A percentile compares a stretch with the other conserved stretches of the same genome.
Evolutionary conservation across 176 grass and related monocot genomes (phyloP).

Genomic region (Zizania latifolia): DNA sequence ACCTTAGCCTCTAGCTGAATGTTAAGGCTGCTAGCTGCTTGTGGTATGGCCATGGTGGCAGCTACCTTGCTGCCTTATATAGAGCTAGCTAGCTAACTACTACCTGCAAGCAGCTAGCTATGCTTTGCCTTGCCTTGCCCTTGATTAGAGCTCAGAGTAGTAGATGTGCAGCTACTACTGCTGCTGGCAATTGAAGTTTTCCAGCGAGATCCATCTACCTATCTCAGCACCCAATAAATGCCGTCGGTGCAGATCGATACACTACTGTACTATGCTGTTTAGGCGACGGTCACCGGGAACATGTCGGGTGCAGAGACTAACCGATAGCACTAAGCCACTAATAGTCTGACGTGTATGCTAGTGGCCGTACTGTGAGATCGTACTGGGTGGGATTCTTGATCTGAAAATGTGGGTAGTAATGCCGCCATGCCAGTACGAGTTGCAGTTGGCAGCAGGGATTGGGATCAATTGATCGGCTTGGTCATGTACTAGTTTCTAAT

Average conservation of each 20-base stretch:
- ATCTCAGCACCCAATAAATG: slow-evolving; percentile 31
- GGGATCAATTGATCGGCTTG: not conserved
- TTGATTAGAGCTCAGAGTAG: not conserved
- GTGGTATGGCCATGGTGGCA: slow-evolving; percentile 18
- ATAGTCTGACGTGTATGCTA: not conserved
- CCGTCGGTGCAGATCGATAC: slow-evolving; percentile 27
- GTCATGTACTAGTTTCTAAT: not conserved
- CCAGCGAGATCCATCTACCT: slow-evolving; percentile 40
- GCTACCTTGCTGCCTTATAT: slow-evolving; percentile 12
- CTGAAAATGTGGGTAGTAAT: not conserved
- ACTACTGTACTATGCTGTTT: too few species aligned
- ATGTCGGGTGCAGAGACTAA: too few species aligned
- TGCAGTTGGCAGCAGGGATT: not conserved
- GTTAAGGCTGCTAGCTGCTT: not conserved
- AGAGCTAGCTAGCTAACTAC: not conserved
- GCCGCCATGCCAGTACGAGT: not conserved
- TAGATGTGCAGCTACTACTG: not conserved
- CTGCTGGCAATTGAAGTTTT: slow-evolving; percentile 32
- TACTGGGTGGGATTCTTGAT: not conserved
- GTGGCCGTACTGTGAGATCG: not conserved
- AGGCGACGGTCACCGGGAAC: not conserved
- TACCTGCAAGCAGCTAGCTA: not conserved
- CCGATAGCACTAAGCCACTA: not conserved
- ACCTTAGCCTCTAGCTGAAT: too few species aligned
- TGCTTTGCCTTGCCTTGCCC: not conserved